Conservation (phyloP, 805 yeast species). For the Ogataea trehalophila region DNA sequence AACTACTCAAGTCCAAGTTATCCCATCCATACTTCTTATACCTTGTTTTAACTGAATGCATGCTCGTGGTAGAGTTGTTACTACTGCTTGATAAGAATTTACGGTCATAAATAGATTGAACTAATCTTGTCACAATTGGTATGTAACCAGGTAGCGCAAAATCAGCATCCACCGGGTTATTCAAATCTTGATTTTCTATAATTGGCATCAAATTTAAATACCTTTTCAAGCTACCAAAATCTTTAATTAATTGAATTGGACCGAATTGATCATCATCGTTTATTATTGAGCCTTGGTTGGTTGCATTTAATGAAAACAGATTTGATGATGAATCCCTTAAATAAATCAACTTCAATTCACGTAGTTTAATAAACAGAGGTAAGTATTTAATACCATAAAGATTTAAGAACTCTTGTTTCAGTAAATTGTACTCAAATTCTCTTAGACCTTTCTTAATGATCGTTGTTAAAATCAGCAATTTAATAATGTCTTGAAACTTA, state of each 20-base stretch:
- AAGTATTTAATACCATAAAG: constrained; percentile 59
- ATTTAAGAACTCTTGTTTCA: constrained; percentile 54
- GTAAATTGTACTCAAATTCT: constrained; percentile 51
- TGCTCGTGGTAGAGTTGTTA: constrained; percentile 25
- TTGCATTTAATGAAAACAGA: constrained; percentile 5
- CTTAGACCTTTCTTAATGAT: constrained; percentile 64
- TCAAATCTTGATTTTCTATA: constrained; percentile 28
- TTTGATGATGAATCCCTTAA: constrained; percentile 26
- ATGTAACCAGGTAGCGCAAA: constrained; percentile 79
- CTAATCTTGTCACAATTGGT: constrained; percentile 66
- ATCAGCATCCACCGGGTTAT: constrained; percentile 42
- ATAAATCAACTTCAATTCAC: constrained; percentile 44
- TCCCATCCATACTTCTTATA: constrained; percentile 37
- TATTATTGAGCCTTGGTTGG: constrained; percentile 2
- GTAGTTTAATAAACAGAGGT: constrained; percentile 42
- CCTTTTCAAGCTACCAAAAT: constrained; percentile 29
- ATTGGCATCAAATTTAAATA: constrained; percentile 47
- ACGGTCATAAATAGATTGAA: constrained; percentile 63
- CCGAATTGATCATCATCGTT: constrained; percentile 8
- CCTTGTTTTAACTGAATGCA: constrained; percentile 18
- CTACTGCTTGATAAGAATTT: constrained; percentile 37
- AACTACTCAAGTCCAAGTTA: constrained; percentile 36
- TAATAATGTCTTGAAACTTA: constrained; percentile 39
- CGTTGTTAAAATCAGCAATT: constrained; percentile 54
- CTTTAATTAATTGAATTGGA: constrained; percentile 28